phyloP scores from a whole-genome alignment of 1,284 basidiomycete species.

The Cronartium quercuum region DNA sequence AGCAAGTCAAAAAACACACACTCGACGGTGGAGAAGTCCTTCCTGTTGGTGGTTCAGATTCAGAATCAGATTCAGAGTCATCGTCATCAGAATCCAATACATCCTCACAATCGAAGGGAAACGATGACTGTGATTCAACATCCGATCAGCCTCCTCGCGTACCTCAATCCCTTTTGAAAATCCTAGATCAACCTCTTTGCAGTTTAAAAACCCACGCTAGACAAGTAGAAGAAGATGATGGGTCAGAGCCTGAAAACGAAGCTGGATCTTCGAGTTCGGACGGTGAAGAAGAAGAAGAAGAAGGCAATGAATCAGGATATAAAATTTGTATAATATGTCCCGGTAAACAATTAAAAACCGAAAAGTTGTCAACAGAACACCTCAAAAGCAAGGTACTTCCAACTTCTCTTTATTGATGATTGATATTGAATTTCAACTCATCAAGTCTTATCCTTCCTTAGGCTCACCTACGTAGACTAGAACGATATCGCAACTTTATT shows the following conservation, averaged over 20 bases:
- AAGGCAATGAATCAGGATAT: background rate
- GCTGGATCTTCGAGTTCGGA: background rate
- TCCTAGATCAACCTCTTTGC: background rate
- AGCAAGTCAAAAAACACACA: background rate
- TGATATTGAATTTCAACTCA: background rate
- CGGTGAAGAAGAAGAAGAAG: background rate
- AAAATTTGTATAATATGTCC: slow-evolving; percentile 21
- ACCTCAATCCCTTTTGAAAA: background rate
- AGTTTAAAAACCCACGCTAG: background rate
- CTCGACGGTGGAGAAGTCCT: background rate
- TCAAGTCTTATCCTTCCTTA: background rate
- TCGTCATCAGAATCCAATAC: background rate
- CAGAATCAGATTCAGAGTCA: background rate
- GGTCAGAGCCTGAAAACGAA: background rate
- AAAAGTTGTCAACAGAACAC: slow-evolving; percentile 4
- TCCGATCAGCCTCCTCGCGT: background rate
- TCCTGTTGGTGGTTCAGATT: background rate
- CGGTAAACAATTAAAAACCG: slow-evolving; percentile 24
- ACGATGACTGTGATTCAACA: background rate
- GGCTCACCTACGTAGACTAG: slow-evolving; percentile 26
- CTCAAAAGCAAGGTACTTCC: slow-evolving; percentile 11
- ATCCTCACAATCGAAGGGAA: background rate
- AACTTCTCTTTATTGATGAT: background rate
- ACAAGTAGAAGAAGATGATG: background rate
- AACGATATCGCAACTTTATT: slow-evolving; percentile 27